Evolutionary conservation across 257 asterid species (phyloP).

Genomic region (Solanum piurae): DNA sequence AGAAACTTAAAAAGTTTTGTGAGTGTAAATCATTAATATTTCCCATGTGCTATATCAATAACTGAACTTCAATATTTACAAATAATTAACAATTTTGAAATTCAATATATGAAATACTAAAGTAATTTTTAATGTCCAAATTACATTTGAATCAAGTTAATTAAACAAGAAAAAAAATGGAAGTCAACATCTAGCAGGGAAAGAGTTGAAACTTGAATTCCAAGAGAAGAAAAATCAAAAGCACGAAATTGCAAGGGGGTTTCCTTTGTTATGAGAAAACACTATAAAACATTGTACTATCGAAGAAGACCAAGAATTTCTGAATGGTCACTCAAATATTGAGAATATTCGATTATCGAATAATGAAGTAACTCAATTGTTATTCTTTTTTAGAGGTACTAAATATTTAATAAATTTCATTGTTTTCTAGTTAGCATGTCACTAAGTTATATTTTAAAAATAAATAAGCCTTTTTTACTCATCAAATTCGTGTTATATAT

Average conservation of each 20-base stretch:
- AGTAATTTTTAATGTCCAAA: neutral
- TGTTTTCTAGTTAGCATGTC: too few species aligned
- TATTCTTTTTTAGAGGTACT: too few species aligned
- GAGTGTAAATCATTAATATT: neutral
- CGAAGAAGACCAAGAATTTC: neutral
- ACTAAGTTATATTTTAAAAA: too few species aligned
- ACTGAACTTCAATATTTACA: neutral
- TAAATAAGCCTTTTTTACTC: too few species aligned
- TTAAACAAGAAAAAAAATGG: neutral
- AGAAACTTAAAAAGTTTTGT: neutral
- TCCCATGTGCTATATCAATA: neutral
- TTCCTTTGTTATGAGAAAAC: neutral
- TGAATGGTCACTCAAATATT: neutral
- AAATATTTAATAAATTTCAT: too few species aligned
- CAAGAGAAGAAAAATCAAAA: neutral
- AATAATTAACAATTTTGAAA: neutral
- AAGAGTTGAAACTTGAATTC: neutral
- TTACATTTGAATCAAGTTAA: neutral
- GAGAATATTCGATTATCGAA: neutral
- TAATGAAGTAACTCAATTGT: neutral
- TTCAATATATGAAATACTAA: neutral
- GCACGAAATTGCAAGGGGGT: neutral
- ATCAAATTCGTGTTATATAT: too few species aligned
- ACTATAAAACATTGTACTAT: neutral
- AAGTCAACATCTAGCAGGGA: neutral